Evolutionary conservation across 2,329 filamentous ascomycete genomes (phyloP).

Genomic region (Leptoxyphium fumago): DNA sequence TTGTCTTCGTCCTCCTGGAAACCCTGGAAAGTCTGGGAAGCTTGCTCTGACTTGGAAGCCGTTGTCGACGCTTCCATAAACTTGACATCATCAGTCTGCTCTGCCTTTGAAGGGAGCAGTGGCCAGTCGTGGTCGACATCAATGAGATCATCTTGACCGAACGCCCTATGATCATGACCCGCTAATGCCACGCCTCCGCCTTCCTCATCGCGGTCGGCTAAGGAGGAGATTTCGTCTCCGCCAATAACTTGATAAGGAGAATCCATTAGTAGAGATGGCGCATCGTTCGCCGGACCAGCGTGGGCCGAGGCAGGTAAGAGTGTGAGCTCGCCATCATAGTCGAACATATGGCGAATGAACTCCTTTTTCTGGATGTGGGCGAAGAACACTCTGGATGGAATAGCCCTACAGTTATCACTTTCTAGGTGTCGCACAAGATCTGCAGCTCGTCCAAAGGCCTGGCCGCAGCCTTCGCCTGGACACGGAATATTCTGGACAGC

Average conservation of each 20-base stretch:
- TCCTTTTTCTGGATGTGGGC: constrained; percentile 35
- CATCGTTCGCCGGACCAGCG: constrained; percentile 14
- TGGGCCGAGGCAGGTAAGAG: constrained; percentile 21
- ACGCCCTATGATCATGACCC: constrained; percentile 1
- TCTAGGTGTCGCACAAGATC: constrained; percentile 41
- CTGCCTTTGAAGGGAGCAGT: too few species aligned
- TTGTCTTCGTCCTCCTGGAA: too few species aligned
- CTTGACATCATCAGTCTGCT: too few species aligned
- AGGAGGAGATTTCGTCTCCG: not conserved
- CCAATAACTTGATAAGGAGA: not conserved
- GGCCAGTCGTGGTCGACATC: not conserved
- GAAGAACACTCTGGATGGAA: constrained; percentile 29
- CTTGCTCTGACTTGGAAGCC: too few species aligned
- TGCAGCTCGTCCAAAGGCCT: constrained; percentile 33
- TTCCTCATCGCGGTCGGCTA: not conserved
- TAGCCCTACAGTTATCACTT: constrained; percentile 32
- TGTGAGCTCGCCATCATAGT: constrained; percentile 6
- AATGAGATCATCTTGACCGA: not conserved
- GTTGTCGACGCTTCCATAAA: too few species aligned
- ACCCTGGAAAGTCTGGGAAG: too few species aligned
- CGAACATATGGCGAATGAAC: not conserved
- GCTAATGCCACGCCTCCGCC: constrained; percentile 5
- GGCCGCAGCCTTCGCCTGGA: constrained; percentile 32
- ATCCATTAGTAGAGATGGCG: constrained; percentile 11
- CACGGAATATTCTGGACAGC: constrained; percentile 37